A percentile compares a stretch with the other conserved stretches of the same genome.
Evolutionary conservation across 495 filamentous ascomycete species (phyloP).

Genomic region (Penicillium macrosclerotiorum): DNA sequence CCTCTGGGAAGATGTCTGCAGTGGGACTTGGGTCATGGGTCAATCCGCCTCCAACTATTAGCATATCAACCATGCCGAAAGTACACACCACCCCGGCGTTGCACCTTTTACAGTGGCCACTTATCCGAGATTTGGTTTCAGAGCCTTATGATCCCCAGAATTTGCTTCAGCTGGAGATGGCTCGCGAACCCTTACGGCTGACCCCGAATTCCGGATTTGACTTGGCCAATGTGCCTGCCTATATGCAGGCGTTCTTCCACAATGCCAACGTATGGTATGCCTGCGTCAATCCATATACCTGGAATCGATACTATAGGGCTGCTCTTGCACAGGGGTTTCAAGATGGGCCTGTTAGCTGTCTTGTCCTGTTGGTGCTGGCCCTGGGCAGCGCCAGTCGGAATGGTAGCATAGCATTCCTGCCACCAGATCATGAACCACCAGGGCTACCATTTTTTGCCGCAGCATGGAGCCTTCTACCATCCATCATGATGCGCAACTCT

Average conservation of each 20-base stretch:
- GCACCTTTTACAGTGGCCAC: conserved; percentile 75
- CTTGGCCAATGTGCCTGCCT: conserved; percentile 68
- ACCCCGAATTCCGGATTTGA: conserved; percentile 61
- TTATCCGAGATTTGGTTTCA: conserved; percentile 73
- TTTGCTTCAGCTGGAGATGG: conserved; percentile 78
- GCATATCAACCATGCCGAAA: conserved; percentile 83
- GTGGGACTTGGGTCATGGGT: conserved; percentile 74
- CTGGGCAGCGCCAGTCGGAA: conserved; percentile 67
- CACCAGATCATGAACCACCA: conserved; percentile 68
- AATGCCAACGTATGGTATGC: conserved; percentile 83
- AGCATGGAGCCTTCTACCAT: conserved; percentile 73
- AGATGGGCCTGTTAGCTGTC: conserved; percentile 76
- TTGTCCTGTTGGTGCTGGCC: conserved; percentile 76
- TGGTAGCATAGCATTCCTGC: conserved; percentile 70
- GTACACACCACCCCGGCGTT: conserved; percentile 76
- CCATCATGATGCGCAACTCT: conserved; percentile 74
- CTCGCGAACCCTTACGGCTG: conserved; percentile 65
- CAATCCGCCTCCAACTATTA: conserved; percentile 51
- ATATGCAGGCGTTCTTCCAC: conserved; percentile 75
- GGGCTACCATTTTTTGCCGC: conserved; percentile 79
- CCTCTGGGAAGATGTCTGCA: conserved; percentile 59
- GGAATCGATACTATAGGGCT: conserved; percentile 70
- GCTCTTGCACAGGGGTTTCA: conserved; percentile 71
- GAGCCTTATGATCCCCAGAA: conserved; percentile 75
- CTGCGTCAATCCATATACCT: conserved; percentile 79